These are phyloP conservation scores for Sarocladium oryzae DNA, from an alignment of 2,329 filamentous ascomycete genomes.

Conservation along the genomic window DNA sequence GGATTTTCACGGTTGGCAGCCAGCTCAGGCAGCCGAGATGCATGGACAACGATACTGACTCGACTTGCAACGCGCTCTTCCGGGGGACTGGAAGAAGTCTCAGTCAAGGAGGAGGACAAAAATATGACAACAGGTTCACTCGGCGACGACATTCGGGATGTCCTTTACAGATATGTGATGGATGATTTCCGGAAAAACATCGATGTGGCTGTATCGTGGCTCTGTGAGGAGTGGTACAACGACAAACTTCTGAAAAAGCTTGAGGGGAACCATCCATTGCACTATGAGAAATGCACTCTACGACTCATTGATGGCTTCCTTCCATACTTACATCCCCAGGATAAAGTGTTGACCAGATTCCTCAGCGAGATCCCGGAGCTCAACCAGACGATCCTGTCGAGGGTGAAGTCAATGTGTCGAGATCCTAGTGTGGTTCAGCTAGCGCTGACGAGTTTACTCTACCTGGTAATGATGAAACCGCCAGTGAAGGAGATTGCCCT, in stretches of 20 bases:
- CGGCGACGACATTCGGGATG: conserved; percentile 67
- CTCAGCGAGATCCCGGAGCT: conserved; percentile 85
- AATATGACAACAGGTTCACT: conserved; percentile 37
- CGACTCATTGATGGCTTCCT: conserved; percentile 83
- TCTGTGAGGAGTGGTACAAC: conserved; percentile 98
- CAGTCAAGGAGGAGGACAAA: conserved; percentile 52
- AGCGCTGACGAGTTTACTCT: conserved; percentile 58
- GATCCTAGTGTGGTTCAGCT: conserved; percentile 60
- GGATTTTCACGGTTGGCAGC: conserved; percentile 82
- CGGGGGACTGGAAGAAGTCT: conserved; percentile 57
- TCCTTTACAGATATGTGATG: conserved; percentile 77
- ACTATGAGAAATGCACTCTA: conserved; percentile 75
- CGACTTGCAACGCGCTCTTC: conserved; percentile 76
- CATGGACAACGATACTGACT: conserved; percentile 84
- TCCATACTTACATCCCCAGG: conserved; percentile 83
- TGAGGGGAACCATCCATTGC: conserved; percentile 43
- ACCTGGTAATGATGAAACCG: conserved; percentile 61
- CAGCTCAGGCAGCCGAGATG: conserved; percentile 76
- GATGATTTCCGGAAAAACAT: conserved; percentile 89
- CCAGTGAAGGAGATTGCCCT: conserved; percentile 57
- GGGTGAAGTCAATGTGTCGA: conserved; percentile 61
- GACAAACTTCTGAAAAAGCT: conserved; percentile 50
- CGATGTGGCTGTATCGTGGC: conserved; percentile 85
- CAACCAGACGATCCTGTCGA: conserved; percentile 61
- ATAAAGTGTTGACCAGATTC: conserved; percentile 86